Evolutionary conservation across 2,329 filamentous ascomycete genomes (phyloP).

Genomic region (Colletotrichum destructivum): DNA sequence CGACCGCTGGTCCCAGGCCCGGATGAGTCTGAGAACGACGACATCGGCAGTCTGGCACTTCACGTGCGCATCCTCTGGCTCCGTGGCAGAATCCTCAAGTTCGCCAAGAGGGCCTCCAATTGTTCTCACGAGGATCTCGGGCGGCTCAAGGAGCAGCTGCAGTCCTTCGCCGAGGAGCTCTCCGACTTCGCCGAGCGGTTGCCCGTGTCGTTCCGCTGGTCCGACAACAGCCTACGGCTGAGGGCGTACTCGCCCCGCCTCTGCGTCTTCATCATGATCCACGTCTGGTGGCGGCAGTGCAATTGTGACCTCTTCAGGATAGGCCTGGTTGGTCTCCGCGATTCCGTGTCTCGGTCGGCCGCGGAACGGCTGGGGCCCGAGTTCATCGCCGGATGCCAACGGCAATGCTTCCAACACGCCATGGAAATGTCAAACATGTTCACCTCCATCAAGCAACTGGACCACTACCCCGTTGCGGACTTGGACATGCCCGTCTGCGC

Average conservation of each 20-base stretch:
- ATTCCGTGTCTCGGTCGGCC: conserved; percentile 62
- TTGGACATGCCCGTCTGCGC: conserved; percentile 70
- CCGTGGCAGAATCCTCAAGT: conserved; percentile 68
- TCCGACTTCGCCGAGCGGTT: conserved; percentile 68
- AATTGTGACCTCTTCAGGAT: conserved; percentile 71
- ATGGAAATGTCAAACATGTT: conserved; percentile 71
- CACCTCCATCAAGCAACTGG: conserved; percentile 64
- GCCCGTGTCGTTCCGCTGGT: conserved; percentile 71
- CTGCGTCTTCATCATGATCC: conserved; percentile 73
- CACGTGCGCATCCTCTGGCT: conserved; percentile 71
- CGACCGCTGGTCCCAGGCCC: conserved; percentile 61
- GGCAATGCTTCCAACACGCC: conserved; percentile 68
- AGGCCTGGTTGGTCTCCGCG: conserved; percentile 65
- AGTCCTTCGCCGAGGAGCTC: conserved; percentile 64
- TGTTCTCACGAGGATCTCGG: conserved; percentile 54
- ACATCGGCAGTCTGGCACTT: conserved; percentile 69
- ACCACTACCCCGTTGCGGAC: conserved; percentile 68
- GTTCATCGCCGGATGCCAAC: conserved; percentile 65
- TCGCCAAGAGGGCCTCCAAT: conserved; percentile 62
- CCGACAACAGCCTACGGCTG: conserved; percentile 68
- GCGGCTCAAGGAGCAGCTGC: conserved; percentile 58
- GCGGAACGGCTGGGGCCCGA: conserved; percentile 63
- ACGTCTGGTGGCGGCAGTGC: conserved; percentile 73
- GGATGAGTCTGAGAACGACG: conserved; percentile 64
- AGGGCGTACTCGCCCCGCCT: conserved; percentile 71